Conservation (phyloP, 140 eudicot genomes). For the Erigeron philadelphicus region DNA sequence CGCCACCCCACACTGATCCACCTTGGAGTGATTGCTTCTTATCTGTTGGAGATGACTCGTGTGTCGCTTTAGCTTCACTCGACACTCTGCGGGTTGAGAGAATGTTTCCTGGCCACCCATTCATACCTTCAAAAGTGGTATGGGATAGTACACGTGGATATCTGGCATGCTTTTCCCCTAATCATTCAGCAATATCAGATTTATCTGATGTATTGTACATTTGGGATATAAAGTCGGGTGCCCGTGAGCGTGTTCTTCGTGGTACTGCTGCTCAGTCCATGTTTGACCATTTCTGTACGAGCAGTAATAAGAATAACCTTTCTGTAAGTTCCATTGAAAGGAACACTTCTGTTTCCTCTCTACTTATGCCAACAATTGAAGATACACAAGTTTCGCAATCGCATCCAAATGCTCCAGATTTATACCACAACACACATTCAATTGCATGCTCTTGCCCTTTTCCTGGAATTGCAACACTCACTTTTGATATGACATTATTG, state of each 20-base stretch:
- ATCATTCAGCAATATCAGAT: slow-evolving; percentile 53
- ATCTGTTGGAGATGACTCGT: slow-evolving; percentile 80
- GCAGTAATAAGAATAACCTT: slow-evolving; percentile 33
- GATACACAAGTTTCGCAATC: slow-evolving; percentile 45
- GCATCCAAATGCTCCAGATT: slow-evolving; percentile 26
- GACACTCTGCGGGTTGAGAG: slow-evolving; percentile 84
- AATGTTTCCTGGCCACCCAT: slow-evolving; percentile 89
- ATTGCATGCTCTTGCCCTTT: slow-evolving; percentile 73
- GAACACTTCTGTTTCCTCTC: slow-evolving; percentile 65
- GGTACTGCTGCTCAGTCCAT: slow-evolving; percentile 84
- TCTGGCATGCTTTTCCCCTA: slow-evolving; percentile 70
- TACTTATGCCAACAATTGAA: slow-evolving; percentile 45
- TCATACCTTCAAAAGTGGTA: slow-evolving; percentile 62
- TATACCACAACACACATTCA: slow-evolving; percentile 39
- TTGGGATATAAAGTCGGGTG: slow-evolving; percentile 96
- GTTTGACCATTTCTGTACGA: slow-evolving; percentile 69
- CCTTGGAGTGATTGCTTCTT: slow-evolving; percentile 97
- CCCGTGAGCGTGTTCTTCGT: slow-evolving; percentile 95
- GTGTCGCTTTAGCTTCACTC: slow-evolving; percentile 74
- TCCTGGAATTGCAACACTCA: slow-evolving; percentile 70
- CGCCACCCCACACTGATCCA: slow-evolving; percentile 52
- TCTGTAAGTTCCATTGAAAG: slow-evolving; percentile 35
- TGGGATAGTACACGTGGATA: slow-evolving; percentile 88
- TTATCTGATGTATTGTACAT: slow-evolving; percentile 61
- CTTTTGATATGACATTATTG: slow-evolving; percentile 65